A percentile compares a stretch with the other conserved stretches of the same genome.
Conservation (phyloP, 108 stramenopile genomes). For the Cyclotella baltica region DNA sequence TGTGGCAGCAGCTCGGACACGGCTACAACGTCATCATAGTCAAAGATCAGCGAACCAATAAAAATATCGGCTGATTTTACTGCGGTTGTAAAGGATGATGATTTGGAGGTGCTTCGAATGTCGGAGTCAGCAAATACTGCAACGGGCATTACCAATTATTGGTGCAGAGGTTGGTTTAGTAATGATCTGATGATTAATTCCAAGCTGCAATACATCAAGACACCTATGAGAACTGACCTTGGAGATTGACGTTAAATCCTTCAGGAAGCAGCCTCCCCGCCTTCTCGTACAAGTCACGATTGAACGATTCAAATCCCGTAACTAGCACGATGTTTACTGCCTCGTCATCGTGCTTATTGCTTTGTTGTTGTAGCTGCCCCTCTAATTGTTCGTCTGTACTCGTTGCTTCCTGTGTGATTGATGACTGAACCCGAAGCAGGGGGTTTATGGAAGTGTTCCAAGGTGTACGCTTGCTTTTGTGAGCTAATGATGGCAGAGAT, state of each 20-base stretch:
- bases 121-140: constrained; percentile 75
- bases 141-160: not conserved
- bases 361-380: too few species aligned
- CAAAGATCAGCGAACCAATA: constrained; percentile 83
- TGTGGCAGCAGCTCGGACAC: constrained; percentile 44
- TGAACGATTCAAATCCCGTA: constrained; percentile 93
- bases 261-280: constrained; percentile 52
- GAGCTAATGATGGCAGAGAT: too few species aligned
- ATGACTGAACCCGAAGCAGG: too few species aligned
- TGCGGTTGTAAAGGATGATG: too few species aligned
- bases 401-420: too few species aligned
- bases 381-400: too few species aligned
- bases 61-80: constrained; percentile 76
- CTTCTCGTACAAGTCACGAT: constrained; percentile 73
- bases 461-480: too few species aligned
- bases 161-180: not conserved
- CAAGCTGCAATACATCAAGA: not conserved
- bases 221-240: constrained; percentile 15
- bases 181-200: not conserved
- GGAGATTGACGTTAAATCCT: constrained; percentile 25
- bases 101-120: constrained; percentile 50
- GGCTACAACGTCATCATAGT: constrained; percentile 61
- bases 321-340: constrained; percentile 74
- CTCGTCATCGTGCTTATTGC: not conserved
- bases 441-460: too few species aligned